Evolutionary conservation across 2,329 filamentous ascomycete genomes (phyloP).

Genomic region (Xylaria sp.): DNA sequence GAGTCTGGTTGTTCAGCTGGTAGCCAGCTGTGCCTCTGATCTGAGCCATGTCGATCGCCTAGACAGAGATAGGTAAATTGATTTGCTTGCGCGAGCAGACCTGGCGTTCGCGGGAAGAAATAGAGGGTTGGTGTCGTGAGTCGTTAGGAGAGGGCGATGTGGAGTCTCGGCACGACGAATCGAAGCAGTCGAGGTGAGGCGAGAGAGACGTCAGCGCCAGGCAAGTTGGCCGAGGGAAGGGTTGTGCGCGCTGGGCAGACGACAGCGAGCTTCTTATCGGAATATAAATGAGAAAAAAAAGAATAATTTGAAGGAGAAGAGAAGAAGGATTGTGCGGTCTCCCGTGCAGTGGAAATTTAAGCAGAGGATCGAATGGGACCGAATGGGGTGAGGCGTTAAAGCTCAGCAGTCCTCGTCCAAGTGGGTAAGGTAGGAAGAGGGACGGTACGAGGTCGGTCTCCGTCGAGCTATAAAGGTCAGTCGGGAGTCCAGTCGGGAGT

Average conservation of each 20-base stretch:
- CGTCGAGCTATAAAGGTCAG: no score
- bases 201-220: conserved; percentile 1
- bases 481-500: no score
- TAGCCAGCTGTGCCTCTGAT: conserved; percentile 69
- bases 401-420: background rate
- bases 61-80: background rate
- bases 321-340: background rate
- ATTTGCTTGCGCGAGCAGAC: conserved; percentile 19
- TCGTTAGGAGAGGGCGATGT: background rate
- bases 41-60: conserved; percentile 36
- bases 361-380: background rate
- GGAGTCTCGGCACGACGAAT: conserved; percentile 8
- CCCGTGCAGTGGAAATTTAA: background rate
- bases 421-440: background rate
- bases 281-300: background rate
- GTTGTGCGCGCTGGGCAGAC: conserved; percentile 7
- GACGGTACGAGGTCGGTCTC: background rate
- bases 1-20: conserved; percentile 70
- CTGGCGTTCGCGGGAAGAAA: conserved; percentile 21
- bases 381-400: background rate
- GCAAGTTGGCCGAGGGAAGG: background rate
- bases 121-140: background rate
- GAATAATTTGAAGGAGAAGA: background rate
- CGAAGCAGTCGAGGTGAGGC: background rate
- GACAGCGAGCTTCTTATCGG: background rate